Evolutionary conservation across 169 alveolate genomes (phyloP).

Genomic region (Cryptosporidium sp.): DNA sequence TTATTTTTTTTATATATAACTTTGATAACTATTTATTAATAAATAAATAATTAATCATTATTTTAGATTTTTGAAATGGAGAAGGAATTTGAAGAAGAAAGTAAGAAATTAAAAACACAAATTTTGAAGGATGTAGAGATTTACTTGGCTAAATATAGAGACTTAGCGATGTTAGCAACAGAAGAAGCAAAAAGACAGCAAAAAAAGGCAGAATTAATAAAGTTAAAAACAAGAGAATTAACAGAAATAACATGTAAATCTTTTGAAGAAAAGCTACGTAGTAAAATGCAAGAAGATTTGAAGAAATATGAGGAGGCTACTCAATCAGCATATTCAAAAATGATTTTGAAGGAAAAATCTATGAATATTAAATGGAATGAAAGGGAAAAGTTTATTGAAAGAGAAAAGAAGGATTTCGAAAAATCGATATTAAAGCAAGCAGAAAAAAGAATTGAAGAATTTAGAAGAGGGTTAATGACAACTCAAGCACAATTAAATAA

Average conservation of each 20-base stretch:
- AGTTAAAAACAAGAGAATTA: constrained; percentile 58
- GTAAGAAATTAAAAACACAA: constrained; percentile 31
- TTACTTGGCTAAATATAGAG: constrained; percentile 61
- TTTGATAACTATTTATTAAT: neutral
- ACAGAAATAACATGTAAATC: constrained; percentile 61
- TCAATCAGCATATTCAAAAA: constrained; percentile 45
- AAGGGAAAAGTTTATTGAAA: constrained; percentile 54
- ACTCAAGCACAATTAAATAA: constrained; percentile 61
- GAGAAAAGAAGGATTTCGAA: constrained; percentile 69
- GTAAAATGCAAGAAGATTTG: constrained; percentile 46
- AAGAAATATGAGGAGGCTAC: constrained; percentile 66
- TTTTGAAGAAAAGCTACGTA: constrained; percentile 55
- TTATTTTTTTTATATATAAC: too few relatives aligned
- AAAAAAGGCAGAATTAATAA: constrained; percentile 50
- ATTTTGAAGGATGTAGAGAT: constrained; percentile 52
- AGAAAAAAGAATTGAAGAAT: constrained; percentile 73
- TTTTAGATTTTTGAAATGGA: constrained; percentile 63
- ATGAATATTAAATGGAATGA: constrained; percentile 65
- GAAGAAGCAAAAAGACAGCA: constrained; percentile 72
- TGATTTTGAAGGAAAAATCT: constrained; percentile 28
- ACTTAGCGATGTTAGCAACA: constrained; percentile 62
- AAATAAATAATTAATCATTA: constrained; percentile 3
- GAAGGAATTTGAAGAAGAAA: constrained; percentile 48
- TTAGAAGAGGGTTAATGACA: constrained; percentile 58
- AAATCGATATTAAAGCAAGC: constrained; percentile 50